phyloP scores from a whole-genome alignment of 208 protist genomes.

The Balamuthia mandrillaris region DNA sequence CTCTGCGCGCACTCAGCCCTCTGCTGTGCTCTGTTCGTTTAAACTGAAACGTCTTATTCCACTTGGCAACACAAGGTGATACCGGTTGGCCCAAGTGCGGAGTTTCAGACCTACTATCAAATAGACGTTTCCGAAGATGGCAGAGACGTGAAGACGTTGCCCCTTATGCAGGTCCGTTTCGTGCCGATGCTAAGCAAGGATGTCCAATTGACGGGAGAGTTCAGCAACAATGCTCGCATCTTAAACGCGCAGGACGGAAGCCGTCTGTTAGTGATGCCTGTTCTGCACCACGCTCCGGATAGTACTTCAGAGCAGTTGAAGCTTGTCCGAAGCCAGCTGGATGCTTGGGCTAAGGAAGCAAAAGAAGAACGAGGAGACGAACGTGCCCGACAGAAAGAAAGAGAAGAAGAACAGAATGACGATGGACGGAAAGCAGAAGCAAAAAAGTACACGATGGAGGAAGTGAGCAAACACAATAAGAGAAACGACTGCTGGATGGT shows the following conservation, averaged over 20 bases:
- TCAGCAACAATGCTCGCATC: neutral
- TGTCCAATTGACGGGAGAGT: constrained; percentile 9
- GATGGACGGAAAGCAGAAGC: neutral
- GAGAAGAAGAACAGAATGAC: no score
- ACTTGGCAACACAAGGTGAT: no score
- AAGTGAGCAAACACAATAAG: constrained; percentile 35
- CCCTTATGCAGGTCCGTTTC: constrained; percentile 15
- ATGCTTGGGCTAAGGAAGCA: no score
- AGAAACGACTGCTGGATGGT: constrained; percentile 29
- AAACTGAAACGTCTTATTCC: no score
- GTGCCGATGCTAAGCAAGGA: constrained; percentile 6
- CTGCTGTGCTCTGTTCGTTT: no score
- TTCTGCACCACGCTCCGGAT: constrained; percentile 17
- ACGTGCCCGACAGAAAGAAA: no score
- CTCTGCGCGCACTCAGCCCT: neutral
- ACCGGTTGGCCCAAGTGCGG: neutral
- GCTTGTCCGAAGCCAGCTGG: constrained; percentile 4
- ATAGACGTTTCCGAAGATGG: constrained; percentile 1
- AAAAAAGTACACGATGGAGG: neutral
- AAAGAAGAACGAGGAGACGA: no score
- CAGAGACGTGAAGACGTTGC: neutral
- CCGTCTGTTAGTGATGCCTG: neutral
- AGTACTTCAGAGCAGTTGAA: neutral
- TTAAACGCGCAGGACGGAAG: neutral
- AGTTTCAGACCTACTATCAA: neutral